phyloP scores from a whole-genome alignment of 2,329 filamentous ascomycete species.

The Aspergillus intermedius region DNA sequence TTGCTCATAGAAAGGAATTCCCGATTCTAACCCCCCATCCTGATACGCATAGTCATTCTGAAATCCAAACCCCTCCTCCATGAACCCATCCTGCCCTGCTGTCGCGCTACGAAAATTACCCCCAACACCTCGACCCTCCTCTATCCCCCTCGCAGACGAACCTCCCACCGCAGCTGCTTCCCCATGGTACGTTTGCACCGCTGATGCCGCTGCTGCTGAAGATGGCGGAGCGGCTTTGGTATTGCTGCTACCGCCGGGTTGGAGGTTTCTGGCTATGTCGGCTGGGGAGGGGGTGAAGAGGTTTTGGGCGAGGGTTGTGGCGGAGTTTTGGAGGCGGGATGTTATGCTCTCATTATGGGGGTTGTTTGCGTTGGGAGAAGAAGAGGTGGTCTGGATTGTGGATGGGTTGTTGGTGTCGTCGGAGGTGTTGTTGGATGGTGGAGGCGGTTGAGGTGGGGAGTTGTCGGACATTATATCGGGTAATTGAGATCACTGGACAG shows the following conservation, averaged over 20 bases:
- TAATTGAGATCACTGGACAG: too few species aligned
- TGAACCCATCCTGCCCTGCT: constrained; percentile 10
- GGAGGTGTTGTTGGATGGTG: constrained; percentile 7
- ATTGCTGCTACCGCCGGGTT: constrained; percentile 7
- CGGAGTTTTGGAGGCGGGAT: constrained; percentile 27
- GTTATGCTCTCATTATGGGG: constrained; percentile 5
- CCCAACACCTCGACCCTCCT: not conserved
- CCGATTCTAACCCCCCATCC: not conserved
- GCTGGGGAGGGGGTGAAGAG: constrained; percentile 19
- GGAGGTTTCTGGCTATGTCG: constrained; percentile 16
- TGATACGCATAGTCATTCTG: constrained; percentile 8
- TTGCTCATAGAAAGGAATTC: too few species aligned
- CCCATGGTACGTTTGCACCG: constrained; percentile 10
- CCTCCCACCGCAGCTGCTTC: constrained; percentile 8
- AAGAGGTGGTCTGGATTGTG: not conserved
- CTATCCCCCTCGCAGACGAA: not conserved
- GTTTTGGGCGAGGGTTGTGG: constrained; percentile 27
- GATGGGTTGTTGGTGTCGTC: constrained; percentile 3
- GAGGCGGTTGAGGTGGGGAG: not conserved
- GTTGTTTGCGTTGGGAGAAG: constrained; percentile 6
- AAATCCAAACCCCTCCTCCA: constrained; percentile 16
- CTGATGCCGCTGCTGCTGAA: constrained; percentile 10
- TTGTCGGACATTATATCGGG: not conserved
- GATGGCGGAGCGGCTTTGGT: constrained; percentile 10
- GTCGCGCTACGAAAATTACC: constrained; percentile 18